Conservation (phyloP, 2,329 filamentous ascomycete species). For the Endoconidiophora laricicola region DNA sequence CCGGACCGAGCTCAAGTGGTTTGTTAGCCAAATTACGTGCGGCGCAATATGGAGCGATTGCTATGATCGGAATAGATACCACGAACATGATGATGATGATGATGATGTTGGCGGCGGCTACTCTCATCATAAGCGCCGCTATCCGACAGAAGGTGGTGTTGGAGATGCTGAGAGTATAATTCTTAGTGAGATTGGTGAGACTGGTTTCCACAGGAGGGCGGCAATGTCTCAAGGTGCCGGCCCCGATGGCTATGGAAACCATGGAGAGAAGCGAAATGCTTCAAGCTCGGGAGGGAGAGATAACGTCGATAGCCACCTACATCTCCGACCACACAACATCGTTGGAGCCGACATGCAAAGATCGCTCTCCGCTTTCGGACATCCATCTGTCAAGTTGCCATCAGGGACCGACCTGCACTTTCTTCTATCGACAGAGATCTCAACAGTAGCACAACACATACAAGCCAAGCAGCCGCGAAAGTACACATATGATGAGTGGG, state of each 20-base stretch:
- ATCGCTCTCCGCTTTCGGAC: not conserved
- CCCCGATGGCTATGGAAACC: not conserved
- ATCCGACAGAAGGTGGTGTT: not conserved
- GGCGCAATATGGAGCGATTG: conserved; percentile 24
- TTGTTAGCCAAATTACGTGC: conserved; percentile 26
- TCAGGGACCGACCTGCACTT: conserved; percentile 36
- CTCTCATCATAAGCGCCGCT: not conserved
- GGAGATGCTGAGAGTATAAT: conserved; percentile 6
- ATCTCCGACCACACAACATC: conserved; percentile 4
- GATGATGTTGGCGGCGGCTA: conserved; percentile 2
- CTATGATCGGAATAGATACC: not conserved
- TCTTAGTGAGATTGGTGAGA: not conserved
- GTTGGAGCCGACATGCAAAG: not conserved
- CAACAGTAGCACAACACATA: conserved; percentile 43
- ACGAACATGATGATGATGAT: not conserved
- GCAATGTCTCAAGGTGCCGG: not conserved
- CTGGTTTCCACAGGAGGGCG: not conserved
- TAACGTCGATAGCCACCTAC: not conserved
- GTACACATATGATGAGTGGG: conserved; percentile 77
- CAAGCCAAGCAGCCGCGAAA: conserved; percentile 39
- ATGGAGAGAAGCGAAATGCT: not conserved
- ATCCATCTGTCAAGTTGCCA: conserved; percentile 20
- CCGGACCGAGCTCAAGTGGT: conserved; percentile 27
- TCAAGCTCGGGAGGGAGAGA: not conserved
- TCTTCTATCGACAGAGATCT: conserved; percentile 57